Conservation (phyloP, 495 filamentous ascomycete species). For the Neurospora sublineolata region DNA sequence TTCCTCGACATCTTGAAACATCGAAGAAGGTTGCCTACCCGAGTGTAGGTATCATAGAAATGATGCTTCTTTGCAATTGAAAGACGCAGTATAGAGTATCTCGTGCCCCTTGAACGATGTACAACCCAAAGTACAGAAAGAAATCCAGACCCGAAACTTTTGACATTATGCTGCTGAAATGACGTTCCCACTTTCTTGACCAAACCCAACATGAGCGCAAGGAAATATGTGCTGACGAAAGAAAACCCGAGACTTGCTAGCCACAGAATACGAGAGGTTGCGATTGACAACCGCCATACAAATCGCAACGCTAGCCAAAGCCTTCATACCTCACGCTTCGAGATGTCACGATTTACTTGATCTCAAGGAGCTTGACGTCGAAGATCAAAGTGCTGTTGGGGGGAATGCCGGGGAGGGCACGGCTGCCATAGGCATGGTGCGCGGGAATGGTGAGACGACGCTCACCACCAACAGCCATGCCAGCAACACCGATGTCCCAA, state of each 20-base stretch:
- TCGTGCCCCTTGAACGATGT: background rate
- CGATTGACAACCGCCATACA: background rate
- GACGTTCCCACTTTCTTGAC: background rate
- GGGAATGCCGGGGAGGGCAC: slow-evolving; percentile 68
- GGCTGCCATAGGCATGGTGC: slow-evolving; percentile 75
- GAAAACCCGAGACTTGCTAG: background rate
- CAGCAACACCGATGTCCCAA: slow-evolving; percentile 88
- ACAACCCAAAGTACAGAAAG: background rate
- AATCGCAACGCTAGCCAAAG: background rate
- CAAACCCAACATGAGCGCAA: background rate
- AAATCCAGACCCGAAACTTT: background rate
- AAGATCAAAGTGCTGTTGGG: slow-evolving; percentile 83
- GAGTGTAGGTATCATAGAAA: background rate
- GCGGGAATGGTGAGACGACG: slow-evolving; percentile 82
- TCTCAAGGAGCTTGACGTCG: slow-evolving; percentile 77
- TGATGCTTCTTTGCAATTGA: background rate
- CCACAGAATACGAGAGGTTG: background rate
- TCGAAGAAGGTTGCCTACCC: background rate
- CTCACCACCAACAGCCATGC: slow-evolving; percentile 89
- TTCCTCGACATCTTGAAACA: background rate
- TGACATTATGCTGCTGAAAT: background rate
- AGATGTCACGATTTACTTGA: slow-evolving; percentile 34
- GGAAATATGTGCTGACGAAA: background rate
- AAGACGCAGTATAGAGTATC: background rate
- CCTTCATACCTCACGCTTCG: background rate